Percentiles rank a stretch among this genome's conserved stretches.
phyloP scores from a whole-genome alignment of 495 filamentous ascomycete genomes.

The Talaromyces proteolyticus region DNA sequence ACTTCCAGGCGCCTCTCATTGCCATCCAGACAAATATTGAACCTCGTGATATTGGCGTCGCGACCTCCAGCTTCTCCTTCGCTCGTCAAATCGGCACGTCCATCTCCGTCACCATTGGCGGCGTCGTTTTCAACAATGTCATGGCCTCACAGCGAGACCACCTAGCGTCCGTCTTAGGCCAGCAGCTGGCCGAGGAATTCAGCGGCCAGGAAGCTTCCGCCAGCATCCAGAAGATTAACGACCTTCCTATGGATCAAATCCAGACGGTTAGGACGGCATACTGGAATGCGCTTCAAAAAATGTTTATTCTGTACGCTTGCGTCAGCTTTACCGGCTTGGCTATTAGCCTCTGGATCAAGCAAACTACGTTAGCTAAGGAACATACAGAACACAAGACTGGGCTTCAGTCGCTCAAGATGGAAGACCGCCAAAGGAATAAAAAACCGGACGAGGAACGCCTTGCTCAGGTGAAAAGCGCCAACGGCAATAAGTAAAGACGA shows the following conservation, averaged over 20 bases:
- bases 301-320: constrained; percentile 62
- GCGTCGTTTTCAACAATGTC: constrained; percentile 51
- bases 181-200: constrained; percentile 22
- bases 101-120: constrained; percentile 49
- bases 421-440: no score
- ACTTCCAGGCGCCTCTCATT: constrained; percentile 53
- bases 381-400: constrained; percentile 60
- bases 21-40: constrained; percentile 49
- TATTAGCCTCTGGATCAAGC: constrained; percentile 47
- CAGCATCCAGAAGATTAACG: constrained; percentile 29
- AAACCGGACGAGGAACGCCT: no score
- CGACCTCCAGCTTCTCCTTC: constrained; percentile 46
- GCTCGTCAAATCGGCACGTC: constrained; percentile 41
- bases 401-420: no score
- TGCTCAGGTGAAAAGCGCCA: no score
- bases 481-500: no score
- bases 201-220: constrained; percentile 7
- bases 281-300: constrained; percentile 49
- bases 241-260: constrained; percentile 40
- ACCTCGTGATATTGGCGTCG: constrained; percentile 44
- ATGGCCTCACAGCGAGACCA: constrained; percentile 34
- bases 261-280: constrained; percentile 46
- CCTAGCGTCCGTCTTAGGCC: constrained; percentile 29
- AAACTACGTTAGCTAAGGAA: constrained; percentile 48
- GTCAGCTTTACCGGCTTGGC: constrained; percentile 50